Evolutionary conservation across 345 rosid genomes (phyloP).

Genomic region (Pelargonium nanum): DNA sequence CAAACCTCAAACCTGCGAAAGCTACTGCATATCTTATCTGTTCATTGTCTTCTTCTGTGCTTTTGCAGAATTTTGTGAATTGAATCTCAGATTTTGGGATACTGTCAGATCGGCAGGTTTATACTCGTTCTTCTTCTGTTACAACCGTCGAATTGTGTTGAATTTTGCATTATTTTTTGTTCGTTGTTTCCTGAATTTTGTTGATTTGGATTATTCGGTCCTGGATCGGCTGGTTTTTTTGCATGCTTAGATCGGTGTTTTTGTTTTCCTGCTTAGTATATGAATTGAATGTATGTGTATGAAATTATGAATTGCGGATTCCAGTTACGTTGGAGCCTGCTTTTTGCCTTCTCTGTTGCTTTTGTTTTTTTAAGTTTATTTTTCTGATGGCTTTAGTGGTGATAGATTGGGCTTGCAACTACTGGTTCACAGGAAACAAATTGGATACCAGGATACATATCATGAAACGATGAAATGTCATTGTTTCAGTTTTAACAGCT

Average conservation of each 20-base stretch:
- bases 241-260: not conserved
- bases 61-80: not conserved
- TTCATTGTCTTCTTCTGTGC: not conserved
- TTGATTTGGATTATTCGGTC: not conserved
- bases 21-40: not conserved
- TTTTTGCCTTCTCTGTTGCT: not conserved
- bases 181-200: not conserved
- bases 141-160: too few relatives aligned
- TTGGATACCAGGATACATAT: not conserved
- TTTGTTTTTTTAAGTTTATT: not conserved
- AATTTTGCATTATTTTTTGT: not conserved
- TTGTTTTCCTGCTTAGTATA: not conserved
- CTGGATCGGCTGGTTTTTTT: not conserved
- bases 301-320: not conserved
- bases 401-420: not conserved
- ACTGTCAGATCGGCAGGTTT: not conserved
- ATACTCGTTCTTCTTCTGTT: not conserved
- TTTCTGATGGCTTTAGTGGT: not conserved
- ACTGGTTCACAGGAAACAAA: not conserved
- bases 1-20: not conserved
- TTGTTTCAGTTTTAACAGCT: not conserved
- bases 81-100: not conserved
- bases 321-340: not conserved
- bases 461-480: not conserved
- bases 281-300: not conserved